phyloP scores from a whole-genome alignment of 495 filamentous ascomycete genomes.

The Acidiella bohemica region DNA sequence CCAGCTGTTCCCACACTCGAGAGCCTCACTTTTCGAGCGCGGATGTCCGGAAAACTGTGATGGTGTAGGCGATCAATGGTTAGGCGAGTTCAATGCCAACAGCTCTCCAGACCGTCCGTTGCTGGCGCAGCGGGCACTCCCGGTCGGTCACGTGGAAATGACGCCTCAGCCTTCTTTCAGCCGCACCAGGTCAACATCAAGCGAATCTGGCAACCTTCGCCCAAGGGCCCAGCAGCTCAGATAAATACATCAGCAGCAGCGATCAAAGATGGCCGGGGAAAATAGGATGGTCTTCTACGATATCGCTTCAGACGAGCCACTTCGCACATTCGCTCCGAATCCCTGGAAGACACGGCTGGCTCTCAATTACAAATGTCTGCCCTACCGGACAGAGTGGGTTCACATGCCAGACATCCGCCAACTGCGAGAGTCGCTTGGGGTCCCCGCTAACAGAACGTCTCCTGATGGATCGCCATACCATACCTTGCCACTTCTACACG shows the following conservation, averaged over 20 bases:
- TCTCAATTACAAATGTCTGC: constrained; percentile 45
- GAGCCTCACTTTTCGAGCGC: no score
- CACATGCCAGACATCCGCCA: constrained; percentile 35
- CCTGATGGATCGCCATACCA: constrained; percentile 43
- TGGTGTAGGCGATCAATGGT: no score
- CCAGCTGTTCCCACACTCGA: no score
- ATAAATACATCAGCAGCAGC: background rate
- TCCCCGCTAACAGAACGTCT: constrained; percentile 38
- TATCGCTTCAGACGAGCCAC: constrained; percentile 35
- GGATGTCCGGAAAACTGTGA: no score
- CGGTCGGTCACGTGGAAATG: no score
- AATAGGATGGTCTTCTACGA: constrained; percentile 40
- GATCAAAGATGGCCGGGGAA: background rate
- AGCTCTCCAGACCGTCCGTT: no score
- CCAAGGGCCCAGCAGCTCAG: no score
- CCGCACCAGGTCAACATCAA: no score
- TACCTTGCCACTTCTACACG: constrained; percentile 46
- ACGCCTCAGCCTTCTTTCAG: no score
- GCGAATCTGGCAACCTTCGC: no score
- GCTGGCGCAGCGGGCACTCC: no score
- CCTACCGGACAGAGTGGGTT: constrained; percentile 43
- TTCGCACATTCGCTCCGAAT: constrained; percentile 36
- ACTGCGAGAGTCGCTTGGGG: constrained; percentile 33
- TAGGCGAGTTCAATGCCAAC: no score
- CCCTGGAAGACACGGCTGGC: constrained; percentile 48